Base-by-base conservation (phyloP, 495 filamentous ascomycete species). In the Amorphotheca resinae region DNA sequence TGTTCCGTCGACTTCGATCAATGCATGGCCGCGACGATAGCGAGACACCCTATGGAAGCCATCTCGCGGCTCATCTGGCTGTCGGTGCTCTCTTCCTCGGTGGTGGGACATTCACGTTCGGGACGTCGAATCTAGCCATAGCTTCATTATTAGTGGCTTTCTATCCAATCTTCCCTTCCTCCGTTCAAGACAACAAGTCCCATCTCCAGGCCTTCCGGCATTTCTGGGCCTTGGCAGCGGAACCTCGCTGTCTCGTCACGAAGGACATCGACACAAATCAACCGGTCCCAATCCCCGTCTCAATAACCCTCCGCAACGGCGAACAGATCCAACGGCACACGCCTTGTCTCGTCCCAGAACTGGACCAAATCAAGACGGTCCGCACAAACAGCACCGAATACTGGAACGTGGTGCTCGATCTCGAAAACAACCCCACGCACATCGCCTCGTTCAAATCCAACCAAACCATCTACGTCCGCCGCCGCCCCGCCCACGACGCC, bases 121-220 rank as follows among this genome's bases (percentile, higher is more conserved):
- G 86, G 38, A 96, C 87, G 9, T 88, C 83, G 15, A 79, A 94
- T 56, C 59, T 91, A 11, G 87, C 91, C 23, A 74, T 89, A 37
- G 87, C 87, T 6, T 74, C 84, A 0, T 69, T 99, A 6, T 70
- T 99, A 14, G 84, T 88, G 41, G 82, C 91, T 1, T 91, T 99
- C 58, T 96, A 96, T 52, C 91, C 91, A 0, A 69, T 95, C 17
- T 96, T 89, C 59, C 91, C 91, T 1, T 77, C 76, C 21, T 78
- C 77, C 3, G 82, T 95, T 2, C 78, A 91, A 38, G 91, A 96
- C 64, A 95, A 95, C 55, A 83, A 80, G 55, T 86, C 83, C 20
- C 91, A 99, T 48, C 70, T 96, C 2, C 91, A 99, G 69, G 91
- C 91, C 5, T 93, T 96, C 69, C 80, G 93, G 1, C 91, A 99